phyloP scores from a whole-genome alignment of 1,139 yeast species.

The Debaryomyces subglobosus region DNA sequence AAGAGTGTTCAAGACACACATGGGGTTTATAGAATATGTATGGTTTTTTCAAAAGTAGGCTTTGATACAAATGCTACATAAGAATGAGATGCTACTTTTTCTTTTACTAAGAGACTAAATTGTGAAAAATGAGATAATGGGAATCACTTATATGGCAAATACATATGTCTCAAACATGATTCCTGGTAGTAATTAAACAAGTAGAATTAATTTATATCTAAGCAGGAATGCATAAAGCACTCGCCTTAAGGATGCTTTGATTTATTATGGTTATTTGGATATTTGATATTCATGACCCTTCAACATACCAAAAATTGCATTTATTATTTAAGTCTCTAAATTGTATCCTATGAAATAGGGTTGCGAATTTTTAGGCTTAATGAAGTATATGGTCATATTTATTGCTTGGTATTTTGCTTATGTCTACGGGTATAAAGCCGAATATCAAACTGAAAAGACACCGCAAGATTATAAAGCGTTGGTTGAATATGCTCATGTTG shows the following conservation, averaged over 20 bases:
- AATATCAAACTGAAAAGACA: background rate
- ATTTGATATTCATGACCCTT: background rate
- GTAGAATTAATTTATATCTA: too few relatives aligned
- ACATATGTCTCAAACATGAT: background rate
- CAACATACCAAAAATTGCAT: background rate
- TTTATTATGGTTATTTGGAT: background rate
- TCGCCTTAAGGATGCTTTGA: too few relatives aligned
- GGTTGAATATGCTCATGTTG: slow-evolving; percentile 37
- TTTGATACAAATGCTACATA: background rate
- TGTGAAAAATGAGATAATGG: background rate
- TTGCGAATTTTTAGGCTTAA: background rate
- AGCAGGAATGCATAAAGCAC: background rate
- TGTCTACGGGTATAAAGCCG: background rate
- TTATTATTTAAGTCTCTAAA: background rate
- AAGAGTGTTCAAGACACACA: background rate
- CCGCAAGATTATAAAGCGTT: slow-evolving; percentile 31
- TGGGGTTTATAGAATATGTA: background rate
- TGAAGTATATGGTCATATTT: background rate
- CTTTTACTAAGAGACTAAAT: background rate
- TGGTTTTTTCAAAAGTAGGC: background rate
- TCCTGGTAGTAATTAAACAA: background rate
- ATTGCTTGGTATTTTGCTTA: background rate
- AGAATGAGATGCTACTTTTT: background rate
- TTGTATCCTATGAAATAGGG: background rate
- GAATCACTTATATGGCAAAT: background rate